These are phyloP conservation scores for Aspergillus felis DNA, from an alignment of 2,329 filamentous ascomycete species.

Conservation along the genomic window DNA sequence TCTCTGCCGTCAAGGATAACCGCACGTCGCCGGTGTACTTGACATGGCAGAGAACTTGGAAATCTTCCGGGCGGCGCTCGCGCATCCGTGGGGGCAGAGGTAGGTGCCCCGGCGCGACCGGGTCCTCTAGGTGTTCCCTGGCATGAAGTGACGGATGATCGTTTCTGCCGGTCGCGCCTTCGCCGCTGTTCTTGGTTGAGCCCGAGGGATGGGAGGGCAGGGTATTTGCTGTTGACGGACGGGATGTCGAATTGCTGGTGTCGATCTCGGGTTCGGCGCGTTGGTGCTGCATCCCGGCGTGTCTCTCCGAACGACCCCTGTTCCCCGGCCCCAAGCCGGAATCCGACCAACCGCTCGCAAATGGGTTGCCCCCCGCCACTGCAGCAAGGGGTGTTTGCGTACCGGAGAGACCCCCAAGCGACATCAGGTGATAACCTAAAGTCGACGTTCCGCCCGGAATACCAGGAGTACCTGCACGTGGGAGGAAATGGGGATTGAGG, in stretches of 20 bases:
- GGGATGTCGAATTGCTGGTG: constrained; percentile 35
- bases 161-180: constrained; percentile 18
- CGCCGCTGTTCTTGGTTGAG: constrained; percentile 25
- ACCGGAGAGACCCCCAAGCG: constrained; percentile 46
- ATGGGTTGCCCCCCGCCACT: constrained; percentile 41
- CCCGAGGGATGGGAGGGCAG: constrained; percentile 28
- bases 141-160: constrained; percentile 16
- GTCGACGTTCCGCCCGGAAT: constrained; percentile 50
- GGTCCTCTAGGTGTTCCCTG: constrained; percentile 19
- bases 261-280: constrained; percentile 33
- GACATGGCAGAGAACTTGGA: constrained; percentile 89
- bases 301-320: constrained; percentile 14
- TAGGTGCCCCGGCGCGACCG: constrained; percentile 14
- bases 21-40: constrained; percentile 83
- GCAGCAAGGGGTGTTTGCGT: constrained; percentile 47
- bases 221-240: constrained; percentile 43
- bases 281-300: constrained; percentile 17
- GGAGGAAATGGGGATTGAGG: constrained; percentile 40
- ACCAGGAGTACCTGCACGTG: constrained; percentile 44
- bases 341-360: constrained; percentile 37
- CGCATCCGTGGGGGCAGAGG: constrained; percentile 54
- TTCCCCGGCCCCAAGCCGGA: constrained; percentile 19
- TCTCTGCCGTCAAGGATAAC: constrained; percentile 87
- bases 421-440: constrained; percentile 46
- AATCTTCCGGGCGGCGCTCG: constrained; percentile 76